Evolutionary conservation across 768 basidiomycete genomes (phyloP).

Genomic region (Collybia mongolica): DNA sequence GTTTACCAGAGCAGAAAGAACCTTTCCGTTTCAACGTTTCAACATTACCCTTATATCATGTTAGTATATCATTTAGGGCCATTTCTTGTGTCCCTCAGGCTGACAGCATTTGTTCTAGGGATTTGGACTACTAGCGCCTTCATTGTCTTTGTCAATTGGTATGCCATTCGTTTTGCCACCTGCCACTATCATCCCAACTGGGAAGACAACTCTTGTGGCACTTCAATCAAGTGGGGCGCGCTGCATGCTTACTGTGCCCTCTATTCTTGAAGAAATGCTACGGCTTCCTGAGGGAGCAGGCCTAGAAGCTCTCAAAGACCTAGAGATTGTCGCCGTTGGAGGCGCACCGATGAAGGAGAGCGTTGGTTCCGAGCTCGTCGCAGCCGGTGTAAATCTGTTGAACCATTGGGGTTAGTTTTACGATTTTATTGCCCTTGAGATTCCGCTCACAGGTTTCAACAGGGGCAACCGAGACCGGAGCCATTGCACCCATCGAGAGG

Average conservation of each 20-base stretch:
- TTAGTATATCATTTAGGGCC: slow-evolving; percentile 13
- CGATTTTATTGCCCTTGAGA: background rate
- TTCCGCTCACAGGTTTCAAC: background rate
- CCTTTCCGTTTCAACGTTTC: slow-evolving; percentile 31
- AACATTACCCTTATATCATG: slow-evolving; percentile 38
- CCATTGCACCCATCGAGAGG: slow-evolving; percentile 32
- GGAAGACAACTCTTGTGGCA: slow-evolving; percentile 21
- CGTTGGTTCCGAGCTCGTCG: slow-evolving; percentile 25
- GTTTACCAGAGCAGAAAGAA: slow-evolving; percentile 27
- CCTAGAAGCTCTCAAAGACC: slow-evolving; percentile 24
- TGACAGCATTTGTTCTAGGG: slow-evolving; percentile 19
- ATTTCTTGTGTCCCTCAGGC: background rate
- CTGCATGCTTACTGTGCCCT: slow-evolving; percentile 36
- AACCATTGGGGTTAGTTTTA: slow-evolving; percentile 38
- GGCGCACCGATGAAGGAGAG: slow-evolving; percentile 39
- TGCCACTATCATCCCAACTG: slow-evolving; percentile 34
- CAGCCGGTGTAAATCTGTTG: slow-evolving; percentile 30
- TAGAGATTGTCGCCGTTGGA: slow-evolving; percentile 34
- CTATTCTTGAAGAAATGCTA: slow-evolving; percentile 36
- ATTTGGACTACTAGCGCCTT: slow-evolving; percentile 35
- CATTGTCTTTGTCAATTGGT: slow-evolving; percentile 33
- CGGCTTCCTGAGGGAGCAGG: slow-evolving; percentile 20
- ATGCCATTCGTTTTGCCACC: slow-evolving; percentile 36
- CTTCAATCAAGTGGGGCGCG: slow-evolving; percentile 25
- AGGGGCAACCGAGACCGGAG: slow-evolving; percentile 36